These are phyloP conservation scores for Coemansia sp. DNA, from an alignment of 192 early-diverging fungal genomes.

Conservation along the genomic window DNA sequence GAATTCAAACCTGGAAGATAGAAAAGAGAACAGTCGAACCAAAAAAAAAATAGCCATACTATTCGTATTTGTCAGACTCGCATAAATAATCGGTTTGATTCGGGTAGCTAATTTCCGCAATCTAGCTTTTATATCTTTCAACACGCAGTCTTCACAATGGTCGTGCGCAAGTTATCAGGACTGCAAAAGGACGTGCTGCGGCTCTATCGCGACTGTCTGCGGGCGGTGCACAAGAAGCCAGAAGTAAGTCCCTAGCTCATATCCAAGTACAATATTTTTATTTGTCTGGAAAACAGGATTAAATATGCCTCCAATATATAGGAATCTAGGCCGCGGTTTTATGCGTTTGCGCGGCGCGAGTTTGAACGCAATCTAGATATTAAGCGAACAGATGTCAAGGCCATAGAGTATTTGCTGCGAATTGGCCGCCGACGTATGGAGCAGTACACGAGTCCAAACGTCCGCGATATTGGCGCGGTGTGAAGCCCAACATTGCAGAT, in stretches of 20 bases:
- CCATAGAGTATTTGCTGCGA: slow-evolving; percentile 70
- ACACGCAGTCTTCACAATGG: slow-evolving; percentile 7
- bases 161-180: slow-evolving; percentile 57
- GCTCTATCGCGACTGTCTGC: slow-evolving; percentile 70
- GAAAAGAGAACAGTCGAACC: background rate
- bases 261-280: no score
- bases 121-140: background rate
- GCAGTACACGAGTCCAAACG: slow-evolving; percentile 60
- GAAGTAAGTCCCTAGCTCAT: slow-evolving; percentile 39
- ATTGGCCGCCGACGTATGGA: slow-evolving; percentile 64
- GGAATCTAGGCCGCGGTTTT: slow-evolving; percentile 63
- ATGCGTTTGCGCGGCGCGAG: slow-evolving; percentile 65
- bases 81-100: slow-evolving; percentile 8
- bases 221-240: slow-evolving; percentile 64
- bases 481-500: background rate
- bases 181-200: slow-evolving; percentile 65
- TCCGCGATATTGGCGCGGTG: slow-evolving; percentile 55
- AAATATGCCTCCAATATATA: slow-evolving; percentile 13
- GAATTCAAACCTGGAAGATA: background rate
- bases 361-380: slow-evolving; percentile 61
- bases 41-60: background rate
- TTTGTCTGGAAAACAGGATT: background rate
- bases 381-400: slow-evolving; percentile 61
- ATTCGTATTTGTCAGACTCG: background rate
- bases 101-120: background rate